phyloP scores from a whole-genome alignment of 192 early-diverging fungal genomes.

The Coemansia sp. region DNA sequence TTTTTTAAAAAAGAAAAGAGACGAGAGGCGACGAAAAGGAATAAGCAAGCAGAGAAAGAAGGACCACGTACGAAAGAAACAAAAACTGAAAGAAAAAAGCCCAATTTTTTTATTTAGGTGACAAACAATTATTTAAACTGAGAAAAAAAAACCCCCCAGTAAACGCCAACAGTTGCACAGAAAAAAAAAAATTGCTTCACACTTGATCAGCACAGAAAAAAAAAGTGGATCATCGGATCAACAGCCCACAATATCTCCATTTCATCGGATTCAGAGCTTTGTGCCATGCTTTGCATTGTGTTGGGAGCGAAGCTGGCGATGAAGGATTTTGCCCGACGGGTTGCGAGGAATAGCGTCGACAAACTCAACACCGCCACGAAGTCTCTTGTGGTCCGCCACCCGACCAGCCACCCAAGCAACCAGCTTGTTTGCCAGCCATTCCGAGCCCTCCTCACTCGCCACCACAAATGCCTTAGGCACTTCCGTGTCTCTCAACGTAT shows the following conservation, averaged over 20 bases:
- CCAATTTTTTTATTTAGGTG: no score
- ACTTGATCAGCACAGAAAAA: constrained; percentile 4
- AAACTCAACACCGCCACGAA: constrained; percentile 43
- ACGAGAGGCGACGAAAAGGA: constrained; percentile 1
- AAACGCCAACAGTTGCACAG: background rate
- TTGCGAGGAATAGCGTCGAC: constrained; percentile 30
- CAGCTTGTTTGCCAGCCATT: constrained; percentile 4
- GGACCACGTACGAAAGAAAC: no score
- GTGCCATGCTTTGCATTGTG: constrained; percentile 8
- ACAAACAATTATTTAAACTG: background rate
- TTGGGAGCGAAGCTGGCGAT: constrained; percentile 25
- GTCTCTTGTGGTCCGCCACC: constrained; percentile 39
- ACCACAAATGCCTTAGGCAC: constrained; percentile 79
- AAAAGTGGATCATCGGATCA: constrained; percentile 2
- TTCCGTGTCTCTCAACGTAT: constrained; percentile 61
- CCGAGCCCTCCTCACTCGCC: background rate
- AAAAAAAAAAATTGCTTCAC: constrained; percentile 4
- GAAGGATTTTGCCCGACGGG: constrained; percentile 41
- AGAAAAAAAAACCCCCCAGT: constrained; percentile 14
- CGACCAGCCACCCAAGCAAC: constrained; percentile 19
- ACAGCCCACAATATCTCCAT: background rate
- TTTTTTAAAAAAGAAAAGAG: background rate
- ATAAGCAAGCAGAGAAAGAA: constrained; percentile 8
- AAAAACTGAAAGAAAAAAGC: no score
- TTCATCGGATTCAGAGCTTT: constrained; percentile 19